Evolutionary conservation across 2,329 filamentous ascomycete genomes (phyloP), one percentile per base, ranked within the genome.

Genomic region (Apiospora hydei): DNA sequence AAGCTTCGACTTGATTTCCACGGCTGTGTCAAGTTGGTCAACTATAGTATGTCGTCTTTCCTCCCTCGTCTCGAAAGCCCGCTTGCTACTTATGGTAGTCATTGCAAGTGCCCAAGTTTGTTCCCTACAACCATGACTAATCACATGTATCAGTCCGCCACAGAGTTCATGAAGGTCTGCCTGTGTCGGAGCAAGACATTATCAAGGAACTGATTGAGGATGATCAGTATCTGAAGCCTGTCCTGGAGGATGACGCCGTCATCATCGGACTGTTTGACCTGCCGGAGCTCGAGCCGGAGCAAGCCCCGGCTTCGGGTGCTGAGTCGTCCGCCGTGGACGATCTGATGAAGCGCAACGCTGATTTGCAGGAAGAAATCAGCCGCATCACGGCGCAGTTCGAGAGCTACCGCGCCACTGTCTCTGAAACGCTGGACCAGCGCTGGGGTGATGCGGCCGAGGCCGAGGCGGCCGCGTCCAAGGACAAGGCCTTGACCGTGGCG

Each of bases 231-330:
- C 86, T 99, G 72, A 93, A 93, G 79, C 96, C 96, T 0, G 91
- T 95, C 4, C 84, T 99, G 10, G 92, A 96, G 72, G 94, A 98
- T 76, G 96, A 99, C 80, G 93, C 95, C 4, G 85, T 98, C 70
- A 89, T 99, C 44, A 95, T 97, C 80, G 93, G 90, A 71, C 86
- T 99, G 26, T 96, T 97, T 75, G 96, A 98, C 74, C 85, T 97
- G 24, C 86, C 88, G 13, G 83, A 85, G 49, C 82, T 85, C 41
- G 82, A 83, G 16, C 77, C 82, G 21, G 81, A 77, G 2, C 38
- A 51, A 6, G 74, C 73, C 13, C 69, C 72, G 4, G 75, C 72
- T 61, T 41, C 46, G 46, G 74, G 73, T 13, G 70, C 72, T 7
- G 75, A 73, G 61, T 69, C 72, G 64, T 77, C 71, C 21, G 26